Evolutionary conservation across 768 basidiomycete species (phyloP).

Genomic region (Lepiota subincarnata): DNA sequence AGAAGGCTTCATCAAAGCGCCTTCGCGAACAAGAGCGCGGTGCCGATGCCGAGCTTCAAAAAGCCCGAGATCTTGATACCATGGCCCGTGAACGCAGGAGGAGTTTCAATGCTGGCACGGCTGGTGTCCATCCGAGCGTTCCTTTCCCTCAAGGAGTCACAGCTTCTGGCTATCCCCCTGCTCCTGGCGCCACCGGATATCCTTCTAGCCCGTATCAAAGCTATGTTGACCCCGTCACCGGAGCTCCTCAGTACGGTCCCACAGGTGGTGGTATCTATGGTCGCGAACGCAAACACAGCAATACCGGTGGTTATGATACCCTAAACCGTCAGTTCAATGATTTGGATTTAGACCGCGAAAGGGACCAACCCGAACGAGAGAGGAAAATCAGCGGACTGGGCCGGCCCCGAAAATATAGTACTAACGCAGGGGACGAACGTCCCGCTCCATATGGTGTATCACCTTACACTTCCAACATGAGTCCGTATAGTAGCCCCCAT

Average conservation of each 20-base stretch:
- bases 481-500: constrained; percentile 27
- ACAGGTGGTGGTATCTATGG: constrained; percentile 18
- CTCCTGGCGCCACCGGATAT: constrained; percentile 20
- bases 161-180: constrained; percentile 22
- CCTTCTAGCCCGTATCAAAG: constrained; percentile 21
- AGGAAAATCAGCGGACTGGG: constrained; percentile 29
- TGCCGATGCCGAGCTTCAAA: constrained; percentile 50
- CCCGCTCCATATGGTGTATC: background rate
- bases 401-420: constrained; percentile 45
- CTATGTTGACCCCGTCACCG: constrained; percentile 16
- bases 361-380: constrained; percentile 29
- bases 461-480: background rate
- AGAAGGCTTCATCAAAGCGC: constrained; percentile 38
- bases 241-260: constrained; percentile 16
- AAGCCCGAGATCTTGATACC: constrained; percentile 55
- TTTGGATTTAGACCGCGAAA: constrained; percentile 34
- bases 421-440: constrained; percentile 25
- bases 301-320: constrained; percentile 26
- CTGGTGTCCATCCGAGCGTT: constrained; percentile 21
- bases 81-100: constrained; percentile 44
- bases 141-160: constrained; percentile 26
- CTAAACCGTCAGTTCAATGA: constrained; percentile 39
- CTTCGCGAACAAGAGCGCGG: constrained; percentile 48
- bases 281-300: constrained; percentile 31
- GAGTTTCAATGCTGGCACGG: constrained; percentile 45